Conservation (phyloP, 2,329 filamentous ascomycete species). For the Rhexocercosporidium sp. region DNA sequence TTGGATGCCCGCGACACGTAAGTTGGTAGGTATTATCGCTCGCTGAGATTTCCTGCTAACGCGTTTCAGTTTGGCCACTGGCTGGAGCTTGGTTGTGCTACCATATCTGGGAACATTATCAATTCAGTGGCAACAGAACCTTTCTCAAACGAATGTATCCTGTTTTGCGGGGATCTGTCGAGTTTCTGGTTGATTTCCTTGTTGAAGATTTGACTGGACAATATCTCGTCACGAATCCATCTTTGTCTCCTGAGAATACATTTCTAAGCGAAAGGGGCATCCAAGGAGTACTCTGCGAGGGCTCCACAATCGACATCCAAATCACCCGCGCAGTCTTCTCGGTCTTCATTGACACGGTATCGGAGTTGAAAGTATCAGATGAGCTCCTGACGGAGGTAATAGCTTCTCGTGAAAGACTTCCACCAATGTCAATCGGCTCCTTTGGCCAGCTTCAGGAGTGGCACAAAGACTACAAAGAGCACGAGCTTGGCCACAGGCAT, state of each 20-base stretch:
- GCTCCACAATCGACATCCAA: constrained; percentile 53
- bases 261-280: constrained; percentile 34
- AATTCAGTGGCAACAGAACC: constrained; percentile 42
- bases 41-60: background rate
- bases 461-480: constrained; percentile 45
- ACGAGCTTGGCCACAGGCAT: constrained; percentile 51
- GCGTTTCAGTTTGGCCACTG: constrained; percentile 44
- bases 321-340: constrained; percentile 48
- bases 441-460: constrained; percentile 50
- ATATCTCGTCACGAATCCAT: constrained; percentile 45
- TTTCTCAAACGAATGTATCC: constrained; percentile 41
- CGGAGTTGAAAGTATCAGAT: constrained; percentile 42
- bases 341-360: constrained; percentile 34
- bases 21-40: background rate
- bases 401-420: constrained; percentile 23
- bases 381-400: constrained; percentile 35
- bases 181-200: constrained; percentile 45
- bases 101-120: constrained; percentile 48
- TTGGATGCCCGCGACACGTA: constrained; percentile 41
- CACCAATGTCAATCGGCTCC: constrained; percentile 36
- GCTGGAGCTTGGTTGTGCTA: constrained; percentile 48
- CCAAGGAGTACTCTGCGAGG: constrained; percentile 47
- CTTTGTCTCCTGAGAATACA: constrained; percentile 47
- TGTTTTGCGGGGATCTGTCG: constrained; percentile 40
- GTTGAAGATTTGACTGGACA: constrained; percentile 38